A percentile compares a stretch with the other conserved stretches of the same genome.
These are phyloP conservation scores for Podaxis pistillaris DNA, from an alignment of 768 basidiomycete species.

Conservation along the genomic window DNA sequence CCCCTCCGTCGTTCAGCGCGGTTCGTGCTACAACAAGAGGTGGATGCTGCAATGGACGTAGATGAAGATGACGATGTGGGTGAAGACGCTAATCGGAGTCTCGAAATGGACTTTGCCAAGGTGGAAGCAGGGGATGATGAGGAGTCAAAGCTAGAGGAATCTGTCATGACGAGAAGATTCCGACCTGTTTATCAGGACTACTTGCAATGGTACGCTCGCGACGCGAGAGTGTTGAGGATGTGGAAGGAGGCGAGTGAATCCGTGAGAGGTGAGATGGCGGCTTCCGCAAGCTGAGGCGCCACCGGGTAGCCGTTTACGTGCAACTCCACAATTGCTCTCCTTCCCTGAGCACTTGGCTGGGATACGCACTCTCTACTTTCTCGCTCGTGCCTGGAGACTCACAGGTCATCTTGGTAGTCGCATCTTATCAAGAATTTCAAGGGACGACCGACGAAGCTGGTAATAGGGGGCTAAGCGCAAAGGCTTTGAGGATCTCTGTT, in stretches of 20 bases:
- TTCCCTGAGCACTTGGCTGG: no score
- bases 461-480: no score
- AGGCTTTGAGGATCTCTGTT: no score
- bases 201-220: slow-evolving; percentile 17
- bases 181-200: slow-evolving; percentile 19
- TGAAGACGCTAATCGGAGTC: not conserved
- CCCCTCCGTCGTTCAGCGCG: slow-evolving; percentile 17
- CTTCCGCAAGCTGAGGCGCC: not conserved
- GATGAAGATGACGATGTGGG: slow-evolving; percentile 16
- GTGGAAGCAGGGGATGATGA: not conserved
- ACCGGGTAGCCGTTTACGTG: not conserved
- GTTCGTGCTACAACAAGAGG: slow-evolving; percentile 9
- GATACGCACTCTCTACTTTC: no score
- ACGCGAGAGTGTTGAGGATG: slow-evolving; percentile 3
- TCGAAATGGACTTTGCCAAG: slow-evolving; percentile 1
- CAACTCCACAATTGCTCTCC: no score
- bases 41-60: slow-evolving; percentile 4
- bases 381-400: no score
- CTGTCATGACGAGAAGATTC: slow-evolving; percentile 5
- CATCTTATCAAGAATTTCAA: no score
- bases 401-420: no score
- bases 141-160: not conserved
- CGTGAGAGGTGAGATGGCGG: not conserved
- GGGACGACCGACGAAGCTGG: no score
- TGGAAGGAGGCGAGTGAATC: slow-evolving; percentile 4